These are phyloP conservation scores for Amanita fuliginea DNA, from an alignment of 768 basidiomycete genomes.

Conservation along the genomic window DNA sequence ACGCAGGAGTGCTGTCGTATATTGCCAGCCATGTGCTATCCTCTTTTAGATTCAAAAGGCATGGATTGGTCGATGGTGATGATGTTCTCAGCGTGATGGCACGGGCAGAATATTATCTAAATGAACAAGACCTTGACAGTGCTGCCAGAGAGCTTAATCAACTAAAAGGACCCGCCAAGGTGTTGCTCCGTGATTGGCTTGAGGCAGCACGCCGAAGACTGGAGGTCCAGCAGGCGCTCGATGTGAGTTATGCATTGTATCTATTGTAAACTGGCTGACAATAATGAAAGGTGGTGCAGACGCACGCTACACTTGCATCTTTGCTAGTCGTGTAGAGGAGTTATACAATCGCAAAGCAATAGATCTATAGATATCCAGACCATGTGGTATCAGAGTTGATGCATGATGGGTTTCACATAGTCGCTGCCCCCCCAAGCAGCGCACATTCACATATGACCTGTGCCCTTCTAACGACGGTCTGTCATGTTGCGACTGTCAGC, in stretches of 20 bases:
- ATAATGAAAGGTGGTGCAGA: conserved; percentile 54
- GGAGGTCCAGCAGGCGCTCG: conserved; percentile 87
- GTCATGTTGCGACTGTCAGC: conserved; percentile 5
- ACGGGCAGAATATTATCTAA: conserved; percentile 80
- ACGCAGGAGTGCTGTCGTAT: conserved; percentile 83
- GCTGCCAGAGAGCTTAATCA: conserved; percentile 91
- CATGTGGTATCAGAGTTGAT: conserved; percentile 1
- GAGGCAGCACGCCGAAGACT: conserved; percentile 78
- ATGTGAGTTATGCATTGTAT: conserved; percentile 34
- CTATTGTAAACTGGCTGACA: conserved; percentile 5
- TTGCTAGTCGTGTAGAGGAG: conserved; percentile 54
- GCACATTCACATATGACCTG: conserved; percentile 87
- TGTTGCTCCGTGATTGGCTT: conserved; percentile 78
- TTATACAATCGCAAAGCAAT: conserved; percentile 15
- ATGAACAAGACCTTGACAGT: conserved; percentile 85
- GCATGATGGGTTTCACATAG: background rate
- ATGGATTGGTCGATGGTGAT: conserved; percentile 66
- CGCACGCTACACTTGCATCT: conserved; percentile 77
- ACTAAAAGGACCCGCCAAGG: conserved; percentile 70
- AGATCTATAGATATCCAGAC: conserved; percentile 11
- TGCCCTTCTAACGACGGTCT: conserved; percentile 70
- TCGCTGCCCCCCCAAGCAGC: conserved; percentile 22
- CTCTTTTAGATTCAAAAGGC: conserved; percentile 66
- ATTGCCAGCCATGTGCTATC: conserved; percentile 73
- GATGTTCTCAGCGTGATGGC: conserved; percentile 85